phyloP scores from a whole-genome alignment of 2,329 filamentous ascomycete genomes.

The Simplicillium sp. region DNA sequence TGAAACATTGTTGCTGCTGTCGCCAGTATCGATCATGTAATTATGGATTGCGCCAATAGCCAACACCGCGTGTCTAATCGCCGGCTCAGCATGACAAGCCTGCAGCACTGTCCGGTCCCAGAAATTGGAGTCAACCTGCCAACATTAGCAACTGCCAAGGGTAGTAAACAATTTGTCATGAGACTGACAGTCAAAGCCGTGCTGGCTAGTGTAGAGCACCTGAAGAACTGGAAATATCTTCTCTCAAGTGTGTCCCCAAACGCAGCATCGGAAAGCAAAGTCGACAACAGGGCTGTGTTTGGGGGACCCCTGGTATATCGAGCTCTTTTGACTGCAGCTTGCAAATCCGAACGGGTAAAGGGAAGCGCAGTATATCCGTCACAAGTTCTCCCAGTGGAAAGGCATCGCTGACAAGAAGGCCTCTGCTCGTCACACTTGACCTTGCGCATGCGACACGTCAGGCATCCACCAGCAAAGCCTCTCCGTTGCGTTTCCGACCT shows the following conservation, averaged over 20 bases:
- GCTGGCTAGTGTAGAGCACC: conserved; percentile 1
- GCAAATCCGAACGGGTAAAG: conserved; percentile 1
- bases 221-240: conserved; percentile 2
- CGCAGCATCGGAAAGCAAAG: conserved; percentile 1
- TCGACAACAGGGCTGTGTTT: not conserved
- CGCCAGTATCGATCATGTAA: conserved; percentile 1
- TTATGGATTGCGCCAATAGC: conserved; percentile 1
- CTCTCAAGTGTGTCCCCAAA: not conserved
- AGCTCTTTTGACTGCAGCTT: not conserved
- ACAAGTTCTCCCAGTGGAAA: conserved; percentile 1
- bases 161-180: not conserved
- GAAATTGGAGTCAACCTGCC: conserved; percentile 1
- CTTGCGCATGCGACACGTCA: conserved; percentile 6
- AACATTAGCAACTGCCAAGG: not conserved
- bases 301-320: not conserved
- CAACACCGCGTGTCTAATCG: conserved; percentile 1
- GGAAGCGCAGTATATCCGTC: conserved; percentile 1
- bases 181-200: not conserved
- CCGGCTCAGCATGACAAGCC: conserved; percentile 2
- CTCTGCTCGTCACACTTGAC: conserved; percentile 1
- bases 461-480: not conserved
- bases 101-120: conserved; percentile 2
- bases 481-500: too few relatives aligned
- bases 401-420: conserved; percentile 1
- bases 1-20: not conserved